Base-by-base conservation (phyloP, 495 filamentous ascomycete genomes). In the Aspergillus ostianus region DNA sequence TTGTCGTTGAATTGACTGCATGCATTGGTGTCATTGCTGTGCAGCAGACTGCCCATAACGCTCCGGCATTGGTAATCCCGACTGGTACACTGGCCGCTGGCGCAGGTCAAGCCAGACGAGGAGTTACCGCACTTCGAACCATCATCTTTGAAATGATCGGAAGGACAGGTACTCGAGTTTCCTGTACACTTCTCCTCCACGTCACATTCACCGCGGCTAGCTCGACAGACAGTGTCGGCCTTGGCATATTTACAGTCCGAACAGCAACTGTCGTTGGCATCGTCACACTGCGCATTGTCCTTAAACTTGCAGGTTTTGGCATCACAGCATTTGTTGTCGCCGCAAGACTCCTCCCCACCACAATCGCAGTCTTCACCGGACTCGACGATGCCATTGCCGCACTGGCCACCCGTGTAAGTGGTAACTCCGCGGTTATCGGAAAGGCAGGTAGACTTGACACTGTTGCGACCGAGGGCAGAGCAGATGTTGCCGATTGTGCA, bases 381-480 rank as follows among this genome's bases (percentile, higher is more conserved):
- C 72, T 98, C 94, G 46, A 98, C 95, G 61, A 98, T 98, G 49
- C 94, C 94, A 72, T 98, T 98, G 52, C 94, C 94, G 70, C 94
- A 98, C 67, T 91, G 86, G 58, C 87, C 87, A 64, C 89, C 89
- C 0, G 86, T 90, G 68, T 95, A 90, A n/a, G 90, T 93, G n/a
- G 80, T 79, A 18, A 98, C 86, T 58, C 87, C 87, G 62, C 84
- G 84, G 74, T 98, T 98, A 67, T 89, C 85, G 15, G 83, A 85
- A 19, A 98, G 78, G 75, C 95, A 98, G 27, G 63, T 72, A 6
- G 83, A 86, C 46, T 88, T 89, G 70, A 94, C 88, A 60, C 86
- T 88, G 66, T 90, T 91, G 52, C 89, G 85, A 50, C 83, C 85
- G 54, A 98, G 80, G 46, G 92, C 93, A n/a, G 89, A 90, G 73